A percentile compares a stretch with the other conserved stretches of the same genome.
phyloP scores from a whole-genome alignment of 345 rosid genomes.

The Populus euphratica region DNA sequence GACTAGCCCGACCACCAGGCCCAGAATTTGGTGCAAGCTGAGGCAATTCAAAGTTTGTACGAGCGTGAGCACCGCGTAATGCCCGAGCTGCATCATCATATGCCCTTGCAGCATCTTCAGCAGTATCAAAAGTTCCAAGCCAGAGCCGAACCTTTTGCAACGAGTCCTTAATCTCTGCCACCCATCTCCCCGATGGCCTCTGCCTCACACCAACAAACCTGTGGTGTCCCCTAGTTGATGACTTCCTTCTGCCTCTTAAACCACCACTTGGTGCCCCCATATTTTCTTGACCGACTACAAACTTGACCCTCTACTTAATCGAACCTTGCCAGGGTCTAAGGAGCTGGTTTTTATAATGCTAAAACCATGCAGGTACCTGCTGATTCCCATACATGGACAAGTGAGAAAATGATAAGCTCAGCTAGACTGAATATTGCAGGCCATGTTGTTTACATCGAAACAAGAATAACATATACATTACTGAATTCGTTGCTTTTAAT shows the following conservation, averaged over 20 bases:
- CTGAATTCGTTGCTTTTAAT: not conserved
- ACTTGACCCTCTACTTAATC: not conserved
- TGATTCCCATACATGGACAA: not conserved
- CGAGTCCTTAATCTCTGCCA: slow-evolving; percentile 56
- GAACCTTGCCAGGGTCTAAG: not conserved
- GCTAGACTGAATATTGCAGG: slow-evolving; percentile 7
- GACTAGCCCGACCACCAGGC: not conserved
- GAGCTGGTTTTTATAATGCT: slow-evolving; percentile 7
- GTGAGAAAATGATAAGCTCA: not conserved
- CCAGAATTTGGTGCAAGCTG: slow-evolving; percentile 10
- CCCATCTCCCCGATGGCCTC: slow-evolving; percentile 60
- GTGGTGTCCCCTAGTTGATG: slow-evolving; percentile 46
- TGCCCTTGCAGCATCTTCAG: slow-evolving; percentile 54
- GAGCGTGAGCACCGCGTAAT: slow-evolving; percentile 45
- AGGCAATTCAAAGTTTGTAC: slow-evolving; percentile 48
- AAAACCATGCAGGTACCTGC: not conserved
- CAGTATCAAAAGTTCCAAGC: slow-evolving; percentile 57
- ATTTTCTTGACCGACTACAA: not conserved
- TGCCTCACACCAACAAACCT: slow-evolving; percentile 52
- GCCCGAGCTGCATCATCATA: slow-evolving; percentile 54
- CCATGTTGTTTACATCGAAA: slow-evolving; percentile 20
- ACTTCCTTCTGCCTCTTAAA: slow-evolving; percentile 28
- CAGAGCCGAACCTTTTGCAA: slow-evolving; percentile 51
- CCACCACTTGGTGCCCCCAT: slow-evolving; percentile 20
- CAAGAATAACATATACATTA: not conserved